Percentiles rank a stretch among this genome's conserved stretches.
Conservation (phyloP, 164 flowering plant species). For the Sedum album region DNA sequence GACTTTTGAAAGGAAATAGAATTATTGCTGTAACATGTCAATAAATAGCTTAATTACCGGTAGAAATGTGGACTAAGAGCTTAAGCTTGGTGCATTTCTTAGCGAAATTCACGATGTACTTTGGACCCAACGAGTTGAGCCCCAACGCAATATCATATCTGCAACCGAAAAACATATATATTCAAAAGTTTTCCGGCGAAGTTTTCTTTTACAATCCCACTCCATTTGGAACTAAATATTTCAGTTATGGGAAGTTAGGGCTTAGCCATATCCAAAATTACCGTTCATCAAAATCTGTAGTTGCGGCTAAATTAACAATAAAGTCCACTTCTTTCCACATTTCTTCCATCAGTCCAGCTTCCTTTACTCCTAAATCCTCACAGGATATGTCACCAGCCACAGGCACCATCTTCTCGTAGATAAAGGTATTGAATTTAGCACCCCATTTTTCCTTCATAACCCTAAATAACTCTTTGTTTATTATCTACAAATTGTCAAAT, state of each 20-base stretch:
- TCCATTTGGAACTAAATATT: too few species aligned
- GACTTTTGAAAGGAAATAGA: too few species aligned
- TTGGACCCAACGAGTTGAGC: constrained; percentile 4
- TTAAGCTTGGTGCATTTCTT: background rate
- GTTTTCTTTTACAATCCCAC: too few species aligned
- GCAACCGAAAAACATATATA: background rate
- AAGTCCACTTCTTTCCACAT: constrained; percentile 36
- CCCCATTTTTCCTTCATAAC: too few species aligned
- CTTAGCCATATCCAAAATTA: background rate
- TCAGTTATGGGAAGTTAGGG: background rate
- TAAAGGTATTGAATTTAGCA: constrained; percentile 21
- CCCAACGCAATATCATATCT: constrained; percentile 3
- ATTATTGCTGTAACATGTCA: too few species aligned
- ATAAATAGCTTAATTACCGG: background rate
- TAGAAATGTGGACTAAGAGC: constrained; percentile 3
- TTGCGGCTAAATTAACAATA: constrained; percentile 53
- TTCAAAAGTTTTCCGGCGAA: background rate
- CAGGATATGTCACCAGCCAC: too few species aligned
- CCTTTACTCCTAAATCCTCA: constrained; percentile 37
- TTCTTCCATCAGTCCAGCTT: constrained; percentile 28
- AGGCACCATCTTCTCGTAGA: constrained; percentile 29
- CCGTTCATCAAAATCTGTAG: constrained; percentile 43
- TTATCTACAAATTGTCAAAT: constrained; percentile 23
- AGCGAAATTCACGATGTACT: background rate
- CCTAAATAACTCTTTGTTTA: too few species aligned